Evolutionary conservation across 371 early-diverging fungal genomes (phyloP), one percentile per base, ranked within the genome.

Genomic region (Mortierella sp.): DNA sequence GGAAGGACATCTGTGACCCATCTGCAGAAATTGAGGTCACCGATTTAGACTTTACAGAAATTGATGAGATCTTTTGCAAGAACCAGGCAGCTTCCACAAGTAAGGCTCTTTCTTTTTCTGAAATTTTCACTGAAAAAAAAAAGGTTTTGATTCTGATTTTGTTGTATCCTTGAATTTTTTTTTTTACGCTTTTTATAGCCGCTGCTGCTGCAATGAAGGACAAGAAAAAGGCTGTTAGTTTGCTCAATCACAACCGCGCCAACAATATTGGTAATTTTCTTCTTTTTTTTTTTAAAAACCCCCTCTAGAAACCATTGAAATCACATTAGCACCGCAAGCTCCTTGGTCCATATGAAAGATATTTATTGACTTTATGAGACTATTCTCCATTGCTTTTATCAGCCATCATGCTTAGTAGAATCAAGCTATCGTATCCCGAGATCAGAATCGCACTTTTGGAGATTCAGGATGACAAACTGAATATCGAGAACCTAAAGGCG

Each of bases 371-470:
- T 47, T 68, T n/a, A n/a, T n/a, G n/a, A n/a, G n/a, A n/a, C n/a
- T n/a, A n/a, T n/a, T n/a, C n/a, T n/a, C n/a, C n/a, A n/a, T n/a
- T n/a, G n/a, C n/a, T n/a, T n/a, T n/a, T 16, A 21, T 14, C 64
- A 85, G 93, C 89, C 12, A 92, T 92, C 43, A 90, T 91, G 91
- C 71, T 93, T 52, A 89, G 89, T 1, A 83, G 89, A 18, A 87
- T 93, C 74, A 91, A 88, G 69, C 28, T 89, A 23, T 60, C 90
- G 7, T 92, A 89, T 68, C 77, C 88, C n/a, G 91, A 91, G 19
- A 89, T 93, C 28, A 85, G 88, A n/a, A 74, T 85, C 16, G 89
- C 93, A 11, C 84, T 93, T 51, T 85, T 92, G 84, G 85, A 89
- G 61, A 87, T 91, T 57, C 85, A 88, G 70, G 91, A 91, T 60